These are phyloP conservation scores for Aureobasidium mangrovei DNA, from an alignment of 2,329 filamentous ascomycete species.

Conservation along the genomic window DNA sequence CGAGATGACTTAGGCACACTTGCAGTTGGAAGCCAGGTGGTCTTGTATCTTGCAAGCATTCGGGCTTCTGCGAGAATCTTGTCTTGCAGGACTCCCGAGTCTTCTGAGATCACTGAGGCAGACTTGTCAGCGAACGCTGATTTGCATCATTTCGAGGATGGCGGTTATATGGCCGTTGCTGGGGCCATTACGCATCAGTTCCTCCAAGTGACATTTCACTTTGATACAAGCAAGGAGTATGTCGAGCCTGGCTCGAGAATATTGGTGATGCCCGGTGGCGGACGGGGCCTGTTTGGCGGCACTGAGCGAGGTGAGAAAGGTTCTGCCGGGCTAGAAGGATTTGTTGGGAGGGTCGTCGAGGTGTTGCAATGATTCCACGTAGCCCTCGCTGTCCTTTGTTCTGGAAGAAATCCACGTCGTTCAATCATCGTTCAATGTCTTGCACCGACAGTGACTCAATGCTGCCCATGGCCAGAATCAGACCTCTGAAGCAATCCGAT, in stretches of 20 bases:
- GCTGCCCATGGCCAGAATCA: background rate
- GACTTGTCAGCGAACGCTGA: slow-evolving; percentile 30
- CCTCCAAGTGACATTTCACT: slow-evolving; percentile 55
- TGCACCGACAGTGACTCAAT: background rate
- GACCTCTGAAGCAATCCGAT: background rate
- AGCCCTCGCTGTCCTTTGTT: background rate
- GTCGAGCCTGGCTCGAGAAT: slow-evolving; percentile 63
- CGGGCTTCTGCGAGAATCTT: slow-evolving; percentile 70
- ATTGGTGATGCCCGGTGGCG: slow-evolving; percentile 62
- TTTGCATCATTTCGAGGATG: slow-evolving; percentile 22
- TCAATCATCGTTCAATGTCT: background rate
- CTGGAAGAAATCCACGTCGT: background rate
- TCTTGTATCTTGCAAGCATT: slow-evolving; percentile 81
- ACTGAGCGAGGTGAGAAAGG: slow-evolving; percentile 42
- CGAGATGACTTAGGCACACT: slow-evolving; percentile 55
- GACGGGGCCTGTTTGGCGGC: slow-evolving; percentile 49
- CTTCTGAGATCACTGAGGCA: slow-evolving; percentile 30
- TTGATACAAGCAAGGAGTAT: slow-evolving; percentile 63
- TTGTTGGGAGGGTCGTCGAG: slow-evolving; percentile 53
- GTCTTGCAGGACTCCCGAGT: slow-evolving; percentile 27
- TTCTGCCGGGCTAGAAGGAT: slow-evolving; percentile 57
- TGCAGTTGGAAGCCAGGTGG: slow-evolving; percentile 59
- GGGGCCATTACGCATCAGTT: slow-evolving; percentile 20
- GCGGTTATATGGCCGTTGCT: slow-evolving; percentile 19
- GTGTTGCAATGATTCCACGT: slow-evolving; percentile 5